phyloP scores from a whole-genome alignment of 202 grass and related monocot species.

The Setaria viridis region DNA sequence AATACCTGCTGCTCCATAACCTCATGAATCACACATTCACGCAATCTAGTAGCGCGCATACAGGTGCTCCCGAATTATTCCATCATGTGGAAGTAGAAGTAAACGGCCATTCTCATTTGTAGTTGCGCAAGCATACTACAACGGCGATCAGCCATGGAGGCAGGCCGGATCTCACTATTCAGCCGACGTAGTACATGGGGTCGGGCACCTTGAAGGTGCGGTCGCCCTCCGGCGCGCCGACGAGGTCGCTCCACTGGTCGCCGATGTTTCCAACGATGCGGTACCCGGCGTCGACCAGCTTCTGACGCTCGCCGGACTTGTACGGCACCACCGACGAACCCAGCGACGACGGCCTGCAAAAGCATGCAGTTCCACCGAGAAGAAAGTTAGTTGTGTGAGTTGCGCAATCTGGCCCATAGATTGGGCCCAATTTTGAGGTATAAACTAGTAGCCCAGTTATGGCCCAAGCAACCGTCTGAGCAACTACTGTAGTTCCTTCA shows the following conservation, averaged over 20 bases:
- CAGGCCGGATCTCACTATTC: too few species aligned
- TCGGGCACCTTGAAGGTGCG: conserved; percentile 58
- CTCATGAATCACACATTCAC: background rate
- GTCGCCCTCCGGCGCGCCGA: conserved; percentile 24
- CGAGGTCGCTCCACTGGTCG: conserved; percentile 63
- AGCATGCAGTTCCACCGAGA: background rate
- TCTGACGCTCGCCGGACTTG: conserved; percentile 49
- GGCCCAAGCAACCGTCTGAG: background rate
- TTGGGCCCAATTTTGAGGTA: background rate
- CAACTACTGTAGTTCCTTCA: too few species aligned
- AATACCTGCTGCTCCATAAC: too few species aligned
- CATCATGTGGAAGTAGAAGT: background rate
- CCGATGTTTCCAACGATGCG: conserved; percentile 53
- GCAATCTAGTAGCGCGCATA: background rate
- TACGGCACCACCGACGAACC: conserved; percentile 11
- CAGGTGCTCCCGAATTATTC: background rate
- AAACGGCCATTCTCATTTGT: too few species aligned
- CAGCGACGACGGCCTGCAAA: background rate
- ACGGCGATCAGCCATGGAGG: too few species aligned
- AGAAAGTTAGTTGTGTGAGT: too few species aligned
- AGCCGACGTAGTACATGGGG: conserved; percentile 56
- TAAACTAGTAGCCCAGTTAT: background rate
- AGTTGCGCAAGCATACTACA: too few species aligned
- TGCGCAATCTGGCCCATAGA: background rate
- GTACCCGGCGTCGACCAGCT: conserved; percentile 40